phyloP scores from a whole-genome alignment of 1,139 yeast genomes.

The Pichia norvegensis region DNA sequence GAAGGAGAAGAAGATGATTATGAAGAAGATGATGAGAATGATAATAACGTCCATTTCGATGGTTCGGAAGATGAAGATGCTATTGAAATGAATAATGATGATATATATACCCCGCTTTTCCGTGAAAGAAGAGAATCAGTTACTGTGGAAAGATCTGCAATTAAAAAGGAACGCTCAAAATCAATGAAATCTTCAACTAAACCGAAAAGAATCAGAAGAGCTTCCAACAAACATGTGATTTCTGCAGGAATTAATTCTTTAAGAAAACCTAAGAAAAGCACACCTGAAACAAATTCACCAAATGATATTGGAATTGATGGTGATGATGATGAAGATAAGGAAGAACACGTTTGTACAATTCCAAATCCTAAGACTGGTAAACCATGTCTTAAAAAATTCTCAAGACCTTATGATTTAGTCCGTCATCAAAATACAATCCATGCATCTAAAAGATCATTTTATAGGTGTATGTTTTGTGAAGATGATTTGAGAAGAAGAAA shows the following conservation, averaged over 20 bases:
- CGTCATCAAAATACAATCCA: slow-evolving; percentile 97
- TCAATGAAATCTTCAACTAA: slow-evolving; percentile 11
- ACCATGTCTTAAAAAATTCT: slow-evolving; percentile 73
- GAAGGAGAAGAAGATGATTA: slow-evolving; percentile 18
- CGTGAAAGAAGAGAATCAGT: slow-evolving; percentile 24
- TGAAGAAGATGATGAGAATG: slow-evolving; percentile 18
- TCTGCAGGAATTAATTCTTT: neutral
- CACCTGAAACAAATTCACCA: slow-evolving; percentile 11
- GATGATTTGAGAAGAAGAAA: slow-evolving; percentile 38
- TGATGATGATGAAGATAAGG: slow-evolving; percentile 14
- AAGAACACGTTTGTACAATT: slow-evolving; percentile 50
- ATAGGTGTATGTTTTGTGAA: slow-evolving; percentile 80
- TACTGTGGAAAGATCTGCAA: slow-evolving; percentile 17
- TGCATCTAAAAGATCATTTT: slow-evolving; percentile 77
- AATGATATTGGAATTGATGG: slow-evolving; percentile 6
- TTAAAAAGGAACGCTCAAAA: slow-evolving; percentile 9
- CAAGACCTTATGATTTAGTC: slow-evolving; percentile 88
- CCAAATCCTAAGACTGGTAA: slow-evolving; percentile 53
- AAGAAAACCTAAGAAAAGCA: slow-evolving; percentile 11
- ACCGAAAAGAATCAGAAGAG: slow-evolving; percentile 11
- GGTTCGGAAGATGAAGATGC: slow-evolving; percentile 12
- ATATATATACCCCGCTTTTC: slow-evolving; percentile 24
- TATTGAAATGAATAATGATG: slow-evolving; percentile 11
- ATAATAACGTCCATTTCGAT: slow-evolving; percentile 11
- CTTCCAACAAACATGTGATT: neutral